Base-by-base conservation (phyloP, 192 early-diverging fungal genomes). In the Coemansia sp. region DNA sequence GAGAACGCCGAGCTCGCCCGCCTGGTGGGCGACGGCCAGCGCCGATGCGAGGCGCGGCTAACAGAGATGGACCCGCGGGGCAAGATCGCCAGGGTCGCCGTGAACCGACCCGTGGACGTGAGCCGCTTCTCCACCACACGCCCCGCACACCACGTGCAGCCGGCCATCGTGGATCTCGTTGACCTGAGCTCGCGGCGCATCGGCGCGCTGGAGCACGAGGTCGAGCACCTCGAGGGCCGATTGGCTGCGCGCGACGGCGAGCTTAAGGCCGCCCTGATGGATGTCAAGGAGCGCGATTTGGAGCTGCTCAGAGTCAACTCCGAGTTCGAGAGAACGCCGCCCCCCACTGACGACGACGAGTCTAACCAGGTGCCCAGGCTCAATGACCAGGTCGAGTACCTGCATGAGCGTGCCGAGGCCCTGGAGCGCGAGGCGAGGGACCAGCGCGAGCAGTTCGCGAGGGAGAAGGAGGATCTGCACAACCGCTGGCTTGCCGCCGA, bases 131-230 rank as follows among this genome's bases (percentile, higher is more conserved):
- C n/a, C n/a, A 13, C 28, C 28, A 57, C 5, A 34, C 14, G 9
- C 16, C 4, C 31, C 31, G 31, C 39, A n/a, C n/a, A n/a, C 13
- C 38, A 16, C 2, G 58, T 56, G 18, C 65, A 65, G 53, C 63
- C 70, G 3, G 62, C 72, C 1, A 72, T 73, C 16, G 62, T 77
- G 0, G 74, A 82, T 11, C 61, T 82, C 2, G 74, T 82, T 9
- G 79, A 82, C 28, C 20, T 82, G 37, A 77, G 71, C 51, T 61
- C 70, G 33, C 67, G 74, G 9, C 59, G 74, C 5, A 82, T 82
- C 26, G 38, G 48, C 9, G 74, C 70, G 13, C 59, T 82, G 36
- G 79, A 82, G 42, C 67, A 76, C 28, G 79, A 82, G 58, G 59
- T 82, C 28, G 64, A 60, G 16, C 42, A 50, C 18, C 59, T 73